These are phyloP conservation scores for Pseudogymnoascus sp. DNA, from an alignment of 2,329 filamentous ascomycete species.

Conservation along the genomic window DNA sequence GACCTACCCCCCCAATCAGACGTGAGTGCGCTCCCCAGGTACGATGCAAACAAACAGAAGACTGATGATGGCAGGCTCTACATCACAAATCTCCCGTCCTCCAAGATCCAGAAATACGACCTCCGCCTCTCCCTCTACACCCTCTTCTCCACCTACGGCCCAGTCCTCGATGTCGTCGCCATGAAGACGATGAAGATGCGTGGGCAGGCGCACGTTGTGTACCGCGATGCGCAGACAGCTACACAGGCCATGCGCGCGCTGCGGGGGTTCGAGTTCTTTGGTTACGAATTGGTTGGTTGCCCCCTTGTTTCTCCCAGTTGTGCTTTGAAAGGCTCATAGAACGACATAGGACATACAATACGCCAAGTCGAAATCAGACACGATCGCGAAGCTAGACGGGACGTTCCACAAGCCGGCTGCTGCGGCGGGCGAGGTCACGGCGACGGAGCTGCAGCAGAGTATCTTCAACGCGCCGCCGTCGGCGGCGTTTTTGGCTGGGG, in stretches of 20 bases:
- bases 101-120: constrained; percentile 85
- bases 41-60: constrained; percentile 7
- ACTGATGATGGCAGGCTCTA: constrained; percentile 57
- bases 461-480: constrained; percentile 66
- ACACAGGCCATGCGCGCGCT: constrained; percentile 88
- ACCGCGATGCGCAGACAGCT: constrained; percentile 80
- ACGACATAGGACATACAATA: constrained; percentile 77
- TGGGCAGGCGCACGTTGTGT: constrained; percentile 89
- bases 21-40: constrained; percentile 41
- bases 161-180: constrained; percentile 84
- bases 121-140: constrained; percentile 82
- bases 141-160: constrained; percentile 87
- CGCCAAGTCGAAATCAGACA: constrained; percentile 80
- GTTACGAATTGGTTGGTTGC: constrained; percentile 68
- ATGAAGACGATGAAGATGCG: constrained; percentile 89
- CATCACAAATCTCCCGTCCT: constrained; percentile 72
- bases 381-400: constrained; percentile 84
- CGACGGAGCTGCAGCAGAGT: constrained; percentile 68
- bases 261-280: constrained; percentile 79
- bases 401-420: constrained; percentile 66
- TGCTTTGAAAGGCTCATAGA: background rate
- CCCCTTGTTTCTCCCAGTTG: background rate
- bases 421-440: constrained; percentile 47
- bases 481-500: constrained; percentile 34
- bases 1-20: constrained; percentile 62